These are phyloP conservation scores for Cardamine resedifolia DNA, from an alignment of 345 rosid species.

Conservation along the genomic window DNA sequence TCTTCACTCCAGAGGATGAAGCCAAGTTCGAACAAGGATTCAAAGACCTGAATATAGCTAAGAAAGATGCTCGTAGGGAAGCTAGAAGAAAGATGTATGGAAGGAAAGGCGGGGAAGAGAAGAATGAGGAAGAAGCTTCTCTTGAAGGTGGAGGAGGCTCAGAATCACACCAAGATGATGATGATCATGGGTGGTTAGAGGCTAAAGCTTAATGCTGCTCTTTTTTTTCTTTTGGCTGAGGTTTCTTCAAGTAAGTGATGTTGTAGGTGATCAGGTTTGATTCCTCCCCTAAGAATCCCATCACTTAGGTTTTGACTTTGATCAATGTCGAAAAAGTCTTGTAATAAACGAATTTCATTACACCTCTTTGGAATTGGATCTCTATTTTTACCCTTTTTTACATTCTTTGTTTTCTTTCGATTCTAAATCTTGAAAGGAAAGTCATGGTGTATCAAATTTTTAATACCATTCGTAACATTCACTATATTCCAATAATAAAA, in stretches of 20 bases:
- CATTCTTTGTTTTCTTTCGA: background rate
- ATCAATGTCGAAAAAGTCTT: conserved; percentile 13
- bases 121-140: conserved; percentile 33
- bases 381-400: background rate
- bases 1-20: conserved; percentile 74
- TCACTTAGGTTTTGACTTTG: conserved; percentile 24
- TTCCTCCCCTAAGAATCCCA: background rate
- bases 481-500: background rate
- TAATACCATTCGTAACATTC: background rate
- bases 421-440: background rate
- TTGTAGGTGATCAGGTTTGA: conserved; percentile 28
- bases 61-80: conserved; percentile 65
- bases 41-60: conserved; percentile 65
- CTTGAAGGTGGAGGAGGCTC: conserved; percentile 38
- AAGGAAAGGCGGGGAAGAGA: conserved; percentile 38
- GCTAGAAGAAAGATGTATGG: conserved; percentile 58
- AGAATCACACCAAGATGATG: conserved; percentile 35
- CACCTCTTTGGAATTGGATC: conserved; percentile 7
- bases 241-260: conserved; percentile 16
- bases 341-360: conserved; percentile 29
- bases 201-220: conserved; percentile 45
- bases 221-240: conserved; percentile 20
- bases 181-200: conserved; percentile 43
- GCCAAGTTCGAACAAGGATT: conserved; percentile 74
- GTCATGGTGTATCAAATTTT: background rate